Percentiles rank a stretch among this genome's conserved stretches.
Evolutionary conservation across 768 basidiomycete species (phyloP).

Genomic region (Paxillus involutus): DNA sequence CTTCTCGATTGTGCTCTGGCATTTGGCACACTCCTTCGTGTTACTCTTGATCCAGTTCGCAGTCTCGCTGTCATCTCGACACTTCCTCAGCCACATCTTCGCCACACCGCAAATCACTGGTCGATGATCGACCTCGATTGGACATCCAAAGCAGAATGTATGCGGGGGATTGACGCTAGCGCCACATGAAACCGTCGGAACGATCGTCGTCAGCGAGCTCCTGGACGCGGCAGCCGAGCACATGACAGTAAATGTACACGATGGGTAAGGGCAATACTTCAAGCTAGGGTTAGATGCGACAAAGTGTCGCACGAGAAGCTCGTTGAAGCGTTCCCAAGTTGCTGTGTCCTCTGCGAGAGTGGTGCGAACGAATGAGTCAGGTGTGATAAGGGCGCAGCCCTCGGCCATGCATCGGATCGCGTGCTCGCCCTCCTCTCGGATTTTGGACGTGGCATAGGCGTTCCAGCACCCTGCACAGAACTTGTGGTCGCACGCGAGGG

Average conservation of each 20-base stretch:
- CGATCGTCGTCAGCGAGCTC: conserved; percentile 68
- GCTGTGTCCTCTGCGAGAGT: conserved; percentile 56
- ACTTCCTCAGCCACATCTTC: conserved; percentile 95
- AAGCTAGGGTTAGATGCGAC: conserved; percentile 81
- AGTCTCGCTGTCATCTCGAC: conserved; percentile 96
- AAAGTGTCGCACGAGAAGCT: conserved; percentile 86
- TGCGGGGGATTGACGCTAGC: conserved; percentile 59
- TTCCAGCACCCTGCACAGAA: conserved; percentile 87
- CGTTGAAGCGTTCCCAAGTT: conserved; percentile 73
- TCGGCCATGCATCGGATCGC: conserved; percentile 80
- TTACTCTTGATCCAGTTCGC: conserved; percentile 99
- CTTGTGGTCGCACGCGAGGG: conserved; percentile 78
- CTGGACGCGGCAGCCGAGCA: conserved; percentile 82
- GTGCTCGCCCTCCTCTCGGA: conserved; percentile 79
- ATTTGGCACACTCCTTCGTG: conserved; percentile 96
- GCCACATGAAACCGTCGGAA: conserved; percentile 88
- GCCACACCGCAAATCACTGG: conserved; percentile 89
- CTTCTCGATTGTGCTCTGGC: conserved; percentile 99
- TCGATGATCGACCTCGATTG: conserved; percentile 84
- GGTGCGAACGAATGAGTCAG: conserved; percentile 60
- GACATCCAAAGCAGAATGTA: conserved; percentile 94
- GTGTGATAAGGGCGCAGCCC: conserved; percentile 62
- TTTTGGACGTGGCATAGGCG: conserved; percentile 76
- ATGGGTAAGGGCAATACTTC: conserved; percentile 94
- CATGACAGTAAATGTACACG: conserved; percentile 91